These are phyloP conservation scores for Colletotrichum horii DNA, from an alignment of 2,329 filamentous ascomycete genomes.

Conservation along the genomic window DNA sequence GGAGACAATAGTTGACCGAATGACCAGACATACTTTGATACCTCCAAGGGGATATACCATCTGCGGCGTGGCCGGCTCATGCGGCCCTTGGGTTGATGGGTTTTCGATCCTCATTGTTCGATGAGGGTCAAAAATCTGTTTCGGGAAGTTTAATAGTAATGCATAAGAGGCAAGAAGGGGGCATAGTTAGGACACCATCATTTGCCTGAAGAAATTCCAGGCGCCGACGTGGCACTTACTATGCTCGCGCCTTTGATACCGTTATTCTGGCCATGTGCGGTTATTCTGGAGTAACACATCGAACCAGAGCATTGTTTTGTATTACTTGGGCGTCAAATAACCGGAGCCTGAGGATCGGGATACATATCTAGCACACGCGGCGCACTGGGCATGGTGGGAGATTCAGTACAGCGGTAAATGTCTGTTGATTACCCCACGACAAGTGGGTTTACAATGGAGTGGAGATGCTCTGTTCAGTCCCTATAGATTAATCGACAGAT, in stretches of 20 bases:
- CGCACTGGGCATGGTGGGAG: background rate
- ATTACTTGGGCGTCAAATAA: background rate
- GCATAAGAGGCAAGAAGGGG: background rate
- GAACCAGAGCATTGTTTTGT: background rate
- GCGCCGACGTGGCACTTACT: background rate
- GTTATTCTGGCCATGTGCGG: background rate
- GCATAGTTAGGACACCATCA: background rate
- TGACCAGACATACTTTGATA: conserved; percentile 78
- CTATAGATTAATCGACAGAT: background rate
- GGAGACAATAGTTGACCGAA: conserved; percentile 23
- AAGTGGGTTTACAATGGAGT: background rate
- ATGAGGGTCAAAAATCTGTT: background rate
- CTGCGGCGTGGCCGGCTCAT: conserved; percentile 85
- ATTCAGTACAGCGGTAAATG: background rate
- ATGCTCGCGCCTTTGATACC: background rate
- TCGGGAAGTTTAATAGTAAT: background rate
- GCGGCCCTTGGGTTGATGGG: conserved; percentile 81
- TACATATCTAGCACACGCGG: background rate
- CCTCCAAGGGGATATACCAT: conserved; percentile 89
- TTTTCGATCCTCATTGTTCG: conserved; percentile 74
- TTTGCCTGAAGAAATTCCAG: background rate
- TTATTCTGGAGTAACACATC: background rate
- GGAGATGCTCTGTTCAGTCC: background rate
- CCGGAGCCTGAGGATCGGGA: background rate
- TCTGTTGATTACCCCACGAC: background rate